Percentiles rank a stretch among this genome's conserved stretches.
phyloP scores from a whole-genome alignment of 768 basidiomycete species.

The Pholiota molesta region DNA sequence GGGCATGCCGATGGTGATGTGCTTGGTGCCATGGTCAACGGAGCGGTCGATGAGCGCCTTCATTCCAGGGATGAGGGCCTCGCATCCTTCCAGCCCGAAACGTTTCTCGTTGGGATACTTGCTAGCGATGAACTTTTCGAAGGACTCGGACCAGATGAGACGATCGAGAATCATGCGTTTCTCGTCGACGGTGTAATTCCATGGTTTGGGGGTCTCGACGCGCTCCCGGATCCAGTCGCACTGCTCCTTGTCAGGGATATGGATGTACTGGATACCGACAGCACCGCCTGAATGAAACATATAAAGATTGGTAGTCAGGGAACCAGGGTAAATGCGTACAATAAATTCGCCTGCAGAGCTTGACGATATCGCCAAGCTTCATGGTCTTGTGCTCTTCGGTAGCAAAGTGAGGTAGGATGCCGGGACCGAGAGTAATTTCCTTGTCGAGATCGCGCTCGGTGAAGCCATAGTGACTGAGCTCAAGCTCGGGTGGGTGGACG shows the following conservation, averaged over 20 bases:
- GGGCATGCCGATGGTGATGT: constrained; percentile 98
- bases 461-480: constrained; percentile 94
- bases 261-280: constrained; percentile 88
- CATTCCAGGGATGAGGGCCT: constrained; percentile 98
- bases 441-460: constrained; percentile 93
- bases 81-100: constrained; percentile 98
- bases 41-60: constrained; percentile 99
- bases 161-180: constrained; percentile 99
- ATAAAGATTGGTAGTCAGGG: background rate
- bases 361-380: constrained; percentile 90
- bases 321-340: constrained; percentile 55
- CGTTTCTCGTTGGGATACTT: constrained; percentile 99
- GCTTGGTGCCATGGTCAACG: constrained; percentile 94
- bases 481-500: constrained; percentile 83
- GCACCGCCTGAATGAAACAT: constrained; percentile 63
- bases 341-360: constrained; percentile 89
- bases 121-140: constrained; percentile 97
- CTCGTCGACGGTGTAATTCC: constrained; percentile 98
- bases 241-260: constrained; percentile 98
- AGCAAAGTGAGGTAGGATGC: constrained; percentile 95
- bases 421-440: constrained; percentile 92
- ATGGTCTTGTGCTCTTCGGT: constrained; percentile 85
- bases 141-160: constrained; percentile 99
- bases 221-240: constrained; percentile 99
- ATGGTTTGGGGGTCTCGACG: constrained; percentile 92